Evolutionary conservation across 2,329 filamentous ascomycete genomes (phyloP), one percentile per base, ranked within the genome.

Genomic region (Ophiostoma angusticollis): DNA sequence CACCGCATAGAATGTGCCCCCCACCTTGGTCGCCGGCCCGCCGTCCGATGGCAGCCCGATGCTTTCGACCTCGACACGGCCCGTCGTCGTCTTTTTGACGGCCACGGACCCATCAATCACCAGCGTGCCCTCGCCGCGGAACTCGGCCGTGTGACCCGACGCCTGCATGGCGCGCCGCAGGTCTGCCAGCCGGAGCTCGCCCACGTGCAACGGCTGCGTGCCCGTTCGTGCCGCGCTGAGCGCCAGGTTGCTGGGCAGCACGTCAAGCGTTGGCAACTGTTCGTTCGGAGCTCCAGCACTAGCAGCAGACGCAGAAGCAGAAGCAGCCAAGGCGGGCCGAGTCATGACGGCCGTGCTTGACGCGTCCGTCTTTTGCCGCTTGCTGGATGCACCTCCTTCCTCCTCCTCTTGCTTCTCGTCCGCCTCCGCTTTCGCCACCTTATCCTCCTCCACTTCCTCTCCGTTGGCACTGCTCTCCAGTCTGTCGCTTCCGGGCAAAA

Each of bases 121-220:
- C 41, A 98, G 65, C 8, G 82, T 93, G 45, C 91, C 91, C 59
- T 96, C 89, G 35, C 91, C 91, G 35, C 85, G 72, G 58, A 96
- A 95, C 58, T 95, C 91, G 1, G 89, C 89, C 12, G 75, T 78
- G 61, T 95, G 86, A 1, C 87, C 86, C 3, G 79, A 72, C 12
- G 72, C 68, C 51, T 85, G 80, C 76, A 98, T 84, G 16, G 87
- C 72, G 44, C 84, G 79, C 37, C 91, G 72, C 42, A 98, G 65
- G 56, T 96, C 87, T 1, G 89, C 85, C 14, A 98, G 72, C 17
- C 89, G 74, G 30, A 96, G 64, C 57, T 98, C 91, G 45, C 91
- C 91, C 4, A 98, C 91, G 56, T 96, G 91, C 32, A 98, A 76
- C 9, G 91, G 86, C 47, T 89, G 85, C 0, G 85, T 80, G 24